A percentile compares a stretch with the other conserved stretches of the same genome.
These are phyloP conservation scores for Juncus inflexus DNA, from an alignment of 176 grass and related monocot genomes.

Conservation along the genomic window DNA sequence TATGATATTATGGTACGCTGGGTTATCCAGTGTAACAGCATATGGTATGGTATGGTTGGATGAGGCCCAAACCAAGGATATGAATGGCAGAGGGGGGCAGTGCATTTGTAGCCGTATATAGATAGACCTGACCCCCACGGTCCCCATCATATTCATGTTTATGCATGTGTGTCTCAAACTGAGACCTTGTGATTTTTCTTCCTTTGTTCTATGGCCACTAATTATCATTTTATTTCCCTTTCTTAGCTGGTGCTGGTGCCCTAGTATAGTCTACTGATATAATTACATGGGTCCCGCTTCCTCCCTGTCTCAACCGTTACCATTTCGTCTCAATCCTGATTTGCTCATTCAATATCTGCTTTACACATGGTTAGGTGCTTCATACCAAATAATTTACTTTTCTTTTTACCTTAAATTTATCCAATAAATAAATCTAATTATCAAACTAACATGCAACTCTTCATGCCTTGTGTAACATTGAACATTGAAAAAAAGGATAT, in stretches of 20 bases:
- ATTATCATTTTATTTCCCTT: slow-evolving; percentile 9
- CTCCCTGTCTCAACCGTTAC: background rate
- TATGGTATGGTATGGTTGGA: background rate
- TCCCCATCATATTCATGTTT: too few relatives aligned
- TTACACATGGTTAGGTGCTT: too few relatives aligned
- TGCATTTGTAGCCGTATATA: slow-evolving; percentile 12
- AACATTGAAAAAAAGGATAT: too few relatives aligned
- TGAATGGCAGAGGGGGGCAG: slow-evolving; percentile 8
- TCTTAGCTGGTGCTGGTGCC: background rate
- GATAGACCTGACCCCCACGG: background rate
- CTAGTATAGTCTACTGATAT: background rate
- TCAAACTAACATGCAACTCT: too few relatives aligned
- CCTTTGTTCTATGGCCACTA: slow-evolving; percentile 19
- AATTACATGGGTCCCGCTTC: background rate
- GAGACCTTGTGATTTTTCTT: slow-evolving; percentile 20
- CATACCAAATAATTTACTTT: too few relatives aligned
- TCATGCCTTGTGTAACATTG: too few relatives aligned
- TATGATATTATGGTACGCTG: background rate
- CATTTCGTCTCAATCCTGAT: background rate
- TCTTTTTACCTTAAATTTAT: too few relatives aligned
- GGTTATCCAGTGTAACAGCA: background rate
- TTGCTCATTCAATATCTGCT: background rate
- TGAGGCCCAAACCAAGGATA: background rate
- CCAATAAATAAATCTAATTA: too few relatives aligned
- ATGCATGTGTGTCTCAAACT: background rate